Base-by-base conservation (phyloP, 176 grass and related monocot species). In the Carex kokanica region DNA sequence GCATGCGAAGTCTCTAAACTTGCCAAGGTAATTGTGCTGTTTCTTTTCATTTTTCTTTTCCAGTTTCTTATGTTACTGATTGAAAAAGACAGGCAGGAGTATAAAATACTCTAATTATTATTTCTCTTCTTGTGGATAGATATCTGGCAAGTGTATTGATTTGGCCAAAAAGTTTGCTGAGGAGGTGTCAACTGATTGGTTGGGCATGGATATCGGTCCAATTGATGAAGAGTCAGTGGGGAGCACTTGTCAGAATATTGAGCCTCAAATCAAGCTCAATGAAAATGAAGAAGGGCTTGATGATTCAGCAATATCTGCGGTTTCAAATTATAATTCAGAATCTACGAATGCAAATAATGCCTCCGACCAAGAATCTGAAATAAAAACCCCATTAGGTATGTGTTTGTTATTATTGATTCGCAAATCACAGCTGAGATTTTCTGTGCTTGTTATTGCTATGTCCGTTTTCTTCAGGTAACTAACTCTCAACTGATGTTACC, bases 161-260 rank as follows among this genome's bases (percentile, higher is more conserved):
- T 91, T 81, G 69, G 92, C 87, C 80, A 70, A 60, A 54, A 88
- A 64, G n/a, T 68, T 94, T 43, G 79, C 89, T 55, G 92, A 91
- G 77, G 89, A 90, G 70, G 75, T 91, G 17, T 62, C 83, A 43
- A 67, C 79, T 47, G 69, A 85, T 27, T 86, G 81, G 57, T 15
- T 91, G 47, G 87, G 53, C 29, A 20, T 47, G 74, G 24, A 25
- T 80, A 67, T 72, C 51, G 40, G 36, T 25, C 59, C 59, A n/a
- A 64, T 55, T 45, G 24, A 86, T 64, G 27, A 49, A 64, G 40
- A 64, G 15, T 81, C 59, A 4, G 20, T 51, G 43, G 12, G 29
- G 20, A 81, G 7, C 36, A 14, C 38, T 60, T 51, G n/a, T 45
- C n/a, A 81, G 27, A 65, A 63, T 45, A 27, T 20, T 27, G 45